phyloP scores from a whole-genome alignment of 2,329 filamentous ascomycete genomes.

The Epichloe hybrida region DNA sequence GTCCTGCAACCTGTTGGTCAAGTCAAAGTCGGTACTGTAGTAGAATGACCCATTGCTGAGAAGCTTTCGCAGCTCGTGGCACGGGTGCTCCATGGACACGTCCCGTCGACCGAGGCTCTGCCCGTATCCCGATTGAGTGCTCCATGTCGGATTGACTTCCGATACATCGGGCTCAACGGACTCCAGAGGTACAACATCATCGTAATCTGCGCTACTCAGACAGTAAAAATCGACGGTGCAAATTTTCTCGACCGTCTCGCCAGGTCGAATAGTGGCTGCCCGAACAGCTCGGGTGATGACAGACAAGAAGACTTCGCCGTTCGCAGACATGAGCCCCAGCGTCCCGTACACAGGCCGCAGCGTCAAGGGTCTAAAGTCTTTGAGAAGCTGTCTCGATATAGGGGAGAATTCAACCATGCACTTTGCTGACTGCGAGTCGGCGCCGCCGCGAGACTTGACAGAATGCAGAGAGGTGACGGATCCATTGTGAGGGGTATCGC shows the following conservation, averaged over 20 bases:
- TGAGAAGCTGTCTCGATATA: slow-evolving; percentile 50
- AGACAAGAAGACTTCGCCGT: slow-evolving; percentile 77
- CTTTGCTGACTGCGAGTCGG: slow-evolving; percentile 36
- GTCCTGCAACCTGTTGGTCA: slow-evolving; percentile 86
- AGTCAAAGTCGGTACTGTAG: slow-evolving; percentile 95
- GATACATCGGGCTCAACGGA: slow-evolving; percentile 34
- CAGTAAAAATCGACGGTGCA: slow-evolving; percentile 85
- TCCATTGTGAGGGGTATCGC: slow-evolving; percentile 43
- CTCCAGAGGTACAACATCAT: slow-evolving; percentile 53
- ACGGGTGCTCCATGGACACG: slow-evolving; percentile 68
- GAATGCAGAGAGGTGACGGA: slow-evolving; percentile 41
- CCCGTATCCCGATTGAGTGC: slow-evolving; percentile 25
- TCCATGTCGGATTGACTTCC: slow-evolving; percentile 34
- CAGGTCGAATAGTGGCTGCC: slow-evolving; percentile 71
- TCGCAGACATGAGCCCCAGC: slow-evolving; percentile 72
- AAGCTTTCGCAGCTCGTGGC: slow-evolving; percentile 79
- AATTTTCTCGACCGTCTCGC: slow-evolving; percentile 82
- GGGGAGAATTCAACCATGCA: slow-evolving; percentile 84
- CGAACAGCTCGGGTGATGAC: slow-evolving; percentile 69
- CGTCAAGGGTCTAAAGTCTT: slow-evolving; percentile 63
- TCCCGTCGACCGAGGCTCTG: slow-evolving; percentile 50
- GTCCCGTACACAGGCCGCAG: slow-evolving; percentile 70
- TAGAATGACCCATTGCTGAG: slow-evolving; percentile 91
- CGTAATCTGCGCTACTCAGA: slow-evolving; percentile 74
- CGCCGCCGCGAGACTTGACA: slow-evolving; percentile 28